A percentile compares a stretch with the other conserved stretches of the same genome.
phyloP scores from a whole-genome alignment of 2,329 filamentous ascomycete genomes.

The Lasiodiplodia theobromae region DNA sequence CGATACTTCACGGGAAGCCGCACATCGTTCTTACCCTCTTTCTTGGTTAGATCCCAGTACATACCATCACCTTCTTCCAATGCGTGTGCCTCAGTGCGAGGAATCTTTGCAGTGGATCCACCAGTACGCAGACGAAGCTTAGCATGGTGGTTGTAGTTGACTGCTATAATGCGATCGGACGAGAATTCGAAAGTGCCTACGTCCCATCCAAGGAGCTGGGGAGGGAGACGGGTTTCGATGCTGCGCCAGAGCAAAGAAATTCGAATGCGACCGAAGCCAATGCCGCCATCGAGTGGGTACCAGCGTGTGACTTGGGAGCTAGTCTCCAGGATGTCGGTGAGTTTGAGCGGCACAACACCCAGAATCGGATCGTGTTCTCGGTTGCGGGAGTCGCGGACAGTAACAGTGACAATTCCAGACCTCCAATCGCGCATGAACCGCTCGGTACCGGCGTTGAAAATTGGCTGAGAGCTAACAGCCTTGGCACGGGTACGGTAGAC shows the following conservation, averaged over 20 bases:
- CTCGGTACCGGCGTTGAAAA: slow-evolving; percentile 96
- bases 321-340: slow-evolving; percentile 87
- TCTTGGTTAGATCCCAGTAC: slow-evolving; percentile 64
- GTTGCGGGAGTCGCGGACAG: slow-evolving; percentile 87
- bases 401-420: slow-evolving; percentile 82
- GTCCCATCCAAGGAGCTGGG: slow-evolving; percentile 87
- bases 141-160: slow-evolving; percentile 66
- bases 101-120: slow-evolving; percentile 77
- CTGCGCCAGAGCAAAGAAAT: slow-evolving; percentile 91
- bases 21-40: slow-evolving; percentile 61
- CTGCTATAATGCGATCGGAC: slow-evolving; percentile 72
- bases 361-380: slow-evolving; percentile 94
- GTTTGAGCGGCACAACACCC: slow-evolving; percentile 85
- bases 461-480: slow-evolving; percentile 91
- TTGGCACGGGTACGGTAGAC: slow-evolving; percentile 95
- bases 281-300: slow-evolving; percentile 95
- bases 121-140: slow-evolving; percentile 84
- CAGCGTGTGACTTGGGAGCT: slow-evolving; percentile 87
- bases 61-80: slow-evolving; percentile 66
- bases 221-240: slow-evolving; percentile 85
- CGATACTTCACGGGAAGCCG: slow-evolving; percentile 88
- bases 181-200: slow-evolving; percentile 92
- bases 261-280: slow-evolving; percentile 86
- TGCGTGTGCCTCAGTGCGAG: slow-evolving; percentile 67
- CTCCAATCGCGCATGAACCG: slow-evolving; percentile 93